These are phyloP conservation scores for Colletotrichum tanaceti DNA, from an alignment of 2,329 filamentous ascomycete genomes.

Conservation along the genomic window DNA sequence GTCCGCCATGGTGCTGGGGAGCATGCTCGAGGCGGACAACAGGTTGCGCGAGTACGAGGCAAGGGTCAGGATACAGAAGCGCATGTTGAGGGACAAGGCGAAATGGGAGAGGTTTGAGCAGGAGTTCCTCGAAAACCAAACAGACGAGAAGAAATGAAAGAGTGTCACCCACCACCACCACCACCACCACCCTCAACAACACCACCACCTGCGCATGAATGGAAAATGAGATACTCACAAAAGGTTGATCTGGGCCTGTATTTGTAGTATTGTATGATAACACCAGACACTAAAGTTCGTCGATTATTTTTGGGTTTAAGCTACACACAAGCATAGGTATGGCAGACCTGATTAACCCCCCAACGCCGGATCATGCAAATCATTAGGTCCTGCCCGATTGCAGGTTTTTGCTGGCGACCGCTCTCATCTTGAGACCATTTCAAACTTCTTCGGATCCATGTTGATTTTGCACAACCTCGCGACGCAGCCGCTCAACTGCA, in stretches of 20 bases:
- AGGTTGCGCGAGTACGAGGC: constrained; percentile 76
- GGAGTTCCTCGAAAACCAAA: constrained; percentile 62
- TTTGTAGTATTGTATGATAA: constrained; percentile 35
- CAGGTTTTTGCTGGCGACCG: not conserved
- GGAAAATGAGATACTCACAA: not conserved
- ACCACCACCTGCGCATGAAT: not conserved
- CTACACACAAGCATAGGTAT: constrained; percentile 21
- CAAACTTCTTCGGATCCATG: constrained; percentile 90
- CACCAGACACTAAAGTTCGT: constrained; percentile 23
- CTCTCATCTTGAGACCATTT: constrained; percentile 52
- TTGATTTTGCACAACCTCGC: constrained; percentile 93
- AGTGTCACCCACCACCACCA: too few relatives aligned
- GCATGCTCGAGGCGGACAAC: constrained; percentile 80
- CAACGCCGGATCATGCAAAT: constrained; percentile 51
- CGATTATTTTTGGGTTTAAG: constrained; percentile 20
- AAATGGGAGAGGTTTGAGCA: constrained; percentile 76
- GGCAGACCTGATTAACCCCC: constrained; percentile 37
- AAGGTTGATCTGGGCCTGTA: constrained; percentile 17
- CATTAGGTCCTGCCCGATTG: constrained; percentile 27
- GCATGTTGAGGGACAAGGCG: constrained; percentile 72
- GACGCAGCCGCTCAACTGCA: constrained; percentile 93
- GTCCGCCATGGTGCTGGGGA: constrained; percentile 85
- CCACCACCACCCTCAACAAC: not conserved
- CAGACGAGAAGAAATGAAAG: constrained; percentile 48
- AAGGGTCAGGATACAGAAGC: constrained; percentile 71